Evolutionary conservation across 495 filamentous ascomycete genomes (phyloP).

Genomic region (Aspergillus olivimuriae): DNA sequence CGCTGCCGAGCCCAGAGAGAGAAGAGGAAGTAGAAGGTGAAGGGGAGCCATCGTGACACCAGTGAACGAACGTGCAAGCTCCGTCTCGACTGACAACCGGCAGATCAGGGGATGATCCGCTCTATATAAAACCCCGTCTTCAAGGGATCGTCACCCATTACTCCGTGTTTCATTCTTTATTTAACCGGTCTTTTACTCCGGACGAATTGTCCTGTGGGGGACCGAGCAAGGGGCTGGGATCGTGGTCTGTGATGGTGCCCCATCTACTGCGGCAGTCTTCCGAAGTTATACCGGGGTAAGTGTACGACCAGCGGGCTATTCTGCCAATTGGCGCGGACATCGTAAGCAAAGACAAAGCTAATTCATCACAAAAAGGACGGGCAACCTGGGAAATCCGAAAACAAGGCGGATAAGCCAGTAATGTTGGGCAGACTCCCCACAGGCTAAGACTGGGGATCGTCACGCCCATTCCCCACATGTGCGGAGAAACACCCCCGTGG

Average conservation of each 20-base stretch:
- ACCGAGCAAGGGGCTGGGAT: too few relatives aligned
- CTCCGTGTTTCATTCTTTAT: too few relatives aligned
- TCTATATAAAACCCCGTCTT: too few relatives aligned
- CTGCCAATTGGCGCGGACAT: not conserved
- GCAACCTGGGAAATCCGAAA: slow-evolving; percentile 1
- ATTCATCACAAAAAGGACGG: not conserved
- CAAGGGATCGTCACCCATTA: too few relatives aligned
- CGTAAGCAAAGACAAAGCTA: not conserved
- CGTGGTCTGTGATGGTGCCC: too few relatives aligned
- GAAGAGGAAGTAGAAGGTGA: slow-evolving; percentile 10
- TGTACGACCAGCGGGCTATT: too few relatives aligned
- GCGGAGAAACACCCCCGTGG: slow-evolving; percentile 4
- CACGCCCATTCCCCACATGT: slow-evolving; percentile 7
- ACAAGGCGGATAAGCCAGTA: not conserved
- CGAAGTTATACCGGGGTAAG: slow-evolving; percentile 8
- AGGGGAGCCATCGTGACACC: slow-evolving; percentile 9
- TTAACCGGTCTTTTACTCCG: not conserved
- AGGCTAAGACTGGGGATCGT: slow-evolving; percentile 5
- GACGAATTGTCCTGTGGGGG: not conserved
- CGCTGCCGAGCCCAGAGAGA: slow-evolving; percentile 20
- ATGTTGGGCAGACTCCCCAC: not conserved
- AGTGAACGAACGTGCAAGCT: not conserved
- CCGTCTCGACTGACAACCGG: not conserved
- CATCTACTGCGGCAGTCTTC: too few relatives aligned
- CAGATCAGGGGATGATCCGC: not conserved